Evolutionary conservation across 2,329 filamentous ascomycete genomes (phyloP).

Genomic region (Penicillium sp.): DNA sequence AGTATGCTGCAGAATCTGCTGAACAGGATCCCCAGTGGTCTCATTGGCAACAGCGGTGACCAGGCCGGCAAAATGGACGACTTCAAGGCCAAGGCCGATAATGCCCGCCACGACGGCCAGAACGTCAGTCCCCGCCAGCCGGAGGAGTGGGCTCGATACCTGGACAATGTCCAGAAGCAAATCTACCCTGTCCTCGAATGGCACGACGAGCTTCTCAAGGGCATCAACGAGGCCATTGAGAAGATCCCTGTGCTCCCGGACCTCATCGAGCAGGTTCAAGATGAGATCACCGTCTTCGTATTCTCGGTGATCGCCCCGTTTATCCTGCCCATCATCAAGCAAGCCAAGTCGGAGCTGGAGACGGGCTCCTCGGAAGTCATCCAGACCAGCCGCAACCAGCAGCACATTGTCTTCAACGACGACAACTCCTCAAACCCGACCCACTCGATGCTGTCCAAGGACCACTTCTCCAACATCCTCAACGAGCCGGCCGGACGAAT

Average conservation of each 20-base stretch:
- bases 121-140: slow-evolving; percentile 75
- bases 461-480: slow-evolving; percentile 88
- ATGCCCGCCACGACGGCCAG: slow-evolving; percentile 74
- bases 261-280: slow-evolving; percentile 80
- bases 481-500: slow-evolving; percentile 87
- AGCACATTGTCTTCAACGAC: slow-evolving; percentile 83
- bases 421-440: slow-evolving; percentile 78
- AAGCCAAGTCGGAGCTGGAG: slow-evolving; percentile 83
- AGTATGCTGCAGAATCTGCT: slow-evolving; percentile 78
- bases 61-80: slow-evolving; percentile 76
- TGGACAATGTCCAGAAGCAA: slow-evolving; percentile 71
- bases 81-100: slow-evolving; percentile 73
- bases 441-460: slow-evolving; percentile 94
- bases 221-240: slow-evolving; percentile 75
- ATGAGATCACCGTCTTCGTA: slow-evolving; percentile 85
- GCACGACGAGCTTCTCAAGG: slow-evolving; percentile 84
- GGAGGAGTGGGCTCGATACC: slow-evolving; percentile 79
- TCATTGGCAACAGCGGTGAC: slow-evolving; percentile 67
- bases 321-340: slow-evolving; percentile 78
- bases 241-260: slow-evolving; percentile 83
- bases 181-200: slow-evolving; percentile 89
- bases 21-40: slow-evolving; percentile 75
- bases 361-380: slow-evolving; percentile 88
- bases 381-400: slow-evolving; percentile 77
- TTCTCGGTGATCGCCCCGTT: slow-evolving; percentile 91